A percentile compares a stretch with the other conserved stretches of the same genome.
These are phyloP conservation scores for Aspergillus nanangensis DNA, from an alignment of 495 filamentous ascomycete genomes.

Conservation along the genomic window DNA sequence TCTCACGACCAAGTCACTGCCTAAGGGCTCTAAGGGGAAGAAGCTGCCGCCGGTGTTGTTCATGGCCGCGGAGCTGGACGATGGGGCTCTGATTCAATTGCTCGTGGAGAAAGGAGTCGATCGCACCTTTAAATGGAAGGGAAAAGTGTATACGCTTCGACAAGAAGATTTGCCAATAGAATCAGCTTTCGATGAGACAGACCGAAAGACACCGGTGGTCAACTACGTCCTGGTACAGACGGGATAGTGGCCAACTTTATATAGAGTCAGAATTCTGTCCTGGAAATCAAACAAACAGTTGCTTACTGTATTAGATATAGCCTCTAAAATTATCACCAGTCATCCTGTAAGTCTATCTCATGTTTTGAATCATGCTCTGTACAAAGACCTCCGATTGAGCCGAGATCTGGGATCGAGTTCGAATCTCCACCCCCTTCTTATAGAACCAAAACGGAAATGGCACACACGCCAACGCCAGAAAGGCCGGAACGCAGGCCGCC, in stretches of 20 bases:
- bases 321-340: no score
- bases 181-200: neutral
- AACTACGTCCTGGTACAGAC: neutral
- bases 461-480: constrained; percentile 60
- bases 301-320: no score
- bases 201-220: neutral
- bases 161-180: neutral
- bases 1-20: neutral
- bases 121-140: neutral
- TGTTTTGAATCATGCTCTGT: no score
- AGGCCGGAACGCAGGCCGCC: constrained; percentile 64
- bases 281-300: no score
- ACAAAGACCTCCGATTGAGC: no score
- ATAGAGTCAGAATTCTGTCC: no score
- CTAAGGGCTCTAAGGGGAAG: neutral
- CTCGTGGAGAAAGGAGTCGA: neutral
- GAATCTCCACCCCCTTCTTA: constrained; percentile 55
- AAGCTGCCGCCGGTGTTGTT: neutral
- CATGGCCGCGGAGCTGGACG: neutral
- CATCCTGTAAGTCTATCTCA: no score
- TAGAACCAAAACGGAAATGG: constrained; percentile 68
- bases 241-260: neutral
- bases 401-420: no score
- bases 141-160: neutral
- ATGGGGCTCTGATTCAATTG: neutral